phyloP scores from a whole-genome alignment of 805 yeast species.

The Saccharomyces kudriavzevii region DNA sequence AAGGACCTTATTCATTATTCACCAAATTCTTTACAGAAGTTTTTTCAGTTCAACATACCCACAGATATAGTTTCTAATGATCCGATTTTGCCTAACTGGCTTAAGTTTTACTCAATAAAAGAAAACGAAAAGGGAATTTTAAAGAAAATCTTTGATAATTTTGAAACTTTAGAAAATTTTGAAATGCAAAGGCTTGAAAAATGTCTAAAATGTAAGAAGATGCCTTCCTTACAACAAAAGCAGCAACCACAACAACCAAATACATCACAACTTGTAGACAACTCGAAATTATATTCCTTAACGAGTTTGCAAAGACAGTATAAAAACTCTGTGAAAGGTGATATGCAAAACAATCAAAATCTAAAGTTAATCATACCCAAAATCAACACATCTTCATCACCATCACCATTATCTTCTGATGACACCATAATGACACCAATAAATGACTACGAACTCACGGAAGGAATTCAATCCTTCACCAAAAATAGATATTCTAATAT shows the following conservation, averaged over 20 bases:
- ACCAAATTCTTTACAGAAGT: conserved; percentile 25
- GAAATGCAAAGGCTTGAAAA: conserved; percentile 25
- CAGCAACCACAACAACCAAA: background rate
- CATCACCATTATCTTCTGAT: conserved; percentile 7
- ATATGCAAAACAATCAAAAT: background rate
- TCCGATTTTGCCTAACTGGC: conserved; percentile 28
- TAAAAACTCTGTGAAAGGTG: background rate
- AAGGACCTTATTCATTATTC: conserved; percentile 28
- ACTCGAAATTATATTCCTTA: background rate
- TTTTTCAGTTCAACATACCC: conserved; percentile 26
- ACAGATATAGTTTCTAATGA: conserved; percentile 12
- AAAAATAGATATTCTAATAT: conserved; percentile 85
- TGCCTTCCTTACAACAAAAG: background rate
- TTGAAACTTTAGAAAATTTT: conserved; percentile 31
- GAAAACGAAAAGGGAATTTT: conserved; percentile 17
- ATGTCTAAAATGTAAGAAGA: conserved; percentile 10
- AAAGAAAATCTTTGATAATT: conserved; percentile 24
- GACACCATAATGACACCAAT: conserved; percentile 23
- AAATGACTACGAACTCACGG: conserved; percentile 38
- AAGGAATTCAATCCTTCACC: conserved; percentile 69
- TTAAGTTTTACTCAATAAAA: conserved; percentile 14
- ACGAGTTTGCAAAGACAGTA: background rate
- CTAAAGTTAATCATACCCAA: background rate
- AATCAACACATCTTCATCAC: background rate
- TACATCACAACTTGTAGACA: background rate